These are phyloP conservation scores for Gillenia trifoliata DNA, from an alignment of 306 rosid genomes.

Conservation along the genomic window DNA sequence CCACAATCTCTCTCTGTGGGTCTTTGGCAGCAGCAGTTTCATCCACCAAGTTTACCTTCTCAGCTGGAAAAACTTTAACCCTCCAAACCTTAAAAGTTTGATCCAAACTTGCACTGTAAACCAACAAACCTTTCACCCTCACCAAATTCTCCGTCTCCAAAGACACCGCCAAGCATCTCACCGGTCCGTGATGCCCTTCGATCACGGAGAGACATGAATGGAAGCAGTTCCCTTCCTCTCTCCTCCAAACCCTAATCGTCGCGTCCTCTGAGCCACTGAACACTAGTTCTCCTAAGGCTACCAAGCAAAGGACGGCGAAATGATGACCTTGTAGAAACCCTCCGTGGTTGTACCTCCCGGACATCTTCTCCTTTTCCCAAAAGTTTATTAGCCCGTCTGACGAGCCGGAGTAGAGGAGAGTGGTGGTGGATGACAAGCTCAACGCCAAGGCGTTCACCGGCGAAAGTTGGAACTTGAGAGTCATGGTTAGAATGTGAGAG, in stretches of 20 bases:
- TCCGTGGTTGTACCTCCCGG: constrained; percentile 45
- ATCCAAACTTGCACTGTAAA: constrained; percentile 56
- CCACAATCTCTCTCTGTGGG: constrained; percentile 33
- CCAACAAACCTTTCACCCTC: constrained; percentile 34
- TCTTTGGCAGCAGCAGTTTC: constrained; percentile 18
- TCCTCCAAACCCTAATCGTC: constrained; percentile 49
- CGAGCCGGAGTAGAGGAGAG: constrained; percentile 42
- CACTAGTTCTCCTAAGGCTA: constrained; percentile 34
- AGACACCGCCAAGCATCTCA: constrained; percentile 45
- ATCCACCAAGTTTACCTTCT: constrained; percentile 22
- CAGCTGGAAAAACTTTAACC: constrained; percentile 39
- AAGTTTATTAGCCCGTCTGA: constrained; percentile 49
- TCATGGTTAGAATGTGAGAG: constrained; percentile 54
- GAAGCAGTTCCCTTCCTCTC: constrained; percentile 44
- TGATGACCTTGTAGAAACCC: constrained; percentile 56
- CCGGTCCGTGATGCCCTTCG: constrained; percentile 54
- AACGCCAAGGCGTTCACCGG: constrained; percentile 42
- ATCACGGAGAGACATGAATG: constrained; percentile 43
- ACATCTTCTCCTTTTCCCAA: constrained; percentile 49
- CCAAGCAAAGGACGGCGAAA: constrained; percentile 44
- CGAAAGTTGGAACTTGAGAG: constrained; percentile 41
- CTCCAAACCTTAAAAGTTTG: constrained; percentile 57
- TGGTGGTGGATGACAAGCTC: constrained; percentile 23
- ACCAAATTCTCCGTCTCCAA: constrained; percentile 35
- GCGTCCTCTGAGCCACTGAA: constrained; percentile 48